Conservation (phyloP, 2,329 filamentous ascomycete species). For the Bimuria novae-zelandiae region DNA sequence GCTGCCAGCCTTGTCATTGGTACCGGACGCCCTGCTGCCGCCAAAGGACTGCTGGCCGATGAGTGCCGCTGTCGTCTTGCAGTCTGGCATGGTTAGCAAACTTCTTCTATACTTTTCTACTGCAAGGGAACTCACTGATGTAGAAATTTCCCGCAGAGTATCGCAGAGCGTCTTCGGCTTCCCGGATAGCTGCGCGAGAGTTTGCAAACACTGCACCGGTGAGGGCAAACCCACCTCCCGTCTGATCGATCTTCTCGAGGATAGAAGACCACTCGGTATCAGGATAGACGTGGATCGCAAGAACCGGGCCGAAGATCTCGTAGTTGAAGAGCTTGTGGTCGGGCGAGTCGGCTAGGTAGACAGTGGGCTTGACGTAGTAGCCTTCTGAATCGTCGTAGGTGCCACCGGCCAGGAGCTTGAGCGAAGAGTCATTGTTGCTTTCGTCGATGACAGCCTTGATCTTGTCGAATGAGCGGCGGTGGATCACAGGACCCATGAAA, state of each 20-base stretch:
- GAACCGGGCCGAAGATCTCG: slow-evolving; percentile 80
- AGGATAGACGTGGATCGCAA: slow-evolving; percentile 77
- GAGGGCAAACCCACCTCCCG: slow-evolving; percentile 73
- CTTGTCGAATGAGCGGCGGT: slow-evolving; percentile 77
- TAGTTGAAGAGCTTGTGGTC: slow-evolving; percentile 72
- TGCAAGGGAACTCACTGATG: slow-evolving; percentile 57
- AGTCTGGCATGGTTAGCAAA: slow-evolving; percentile 23
- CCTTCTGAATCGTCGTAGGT: slow-evolving; percentile 75
- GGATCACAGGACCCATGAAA: slow-evolving; percentile 86
- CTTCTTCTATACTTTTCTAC: too few species aligned
- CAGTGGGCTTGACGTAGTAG: slow-evolving; percentile 80
- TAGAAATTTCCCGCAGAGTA: slow-evolving; percentile 82
- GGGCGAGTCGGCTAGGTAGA: slow-evolving; percentile 74
- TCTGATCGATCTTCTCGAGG: slow-evolving; percentile 61
- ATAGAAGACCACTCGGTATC: slow-evolving; percentile 61
- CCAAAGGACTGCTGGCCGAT: slow-evolving; percentile 56
- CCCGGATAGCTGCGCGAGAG: slow-evolving; percentile 66
- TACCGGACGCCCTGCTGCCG: slow-evolving; percentile 57
- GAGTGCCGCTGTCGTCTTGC: slow-evolving; percentile 41
- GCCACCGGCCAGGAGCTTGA: slow-evolving; percentile 74
- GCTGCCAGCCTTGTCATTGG: slow-evolving; percentile 61
- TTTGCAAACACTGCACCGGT: slow-evolving; percentile 75
- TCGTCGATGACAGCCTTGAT: slow-evolving; percentile 74
- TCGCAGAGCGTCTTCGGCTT: slow-evolving; percentile 71
- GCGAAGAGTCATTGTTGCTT: slow-evolving; percentile 71